A percentile compares a stretch with the other conserved stretches of the same genome.
These are phyloP conservation scores for Microdochium nivale DNA, from an alignment of 2,329 filamentous ascomycete genomes.

Conservation along the genomic window DNA sequence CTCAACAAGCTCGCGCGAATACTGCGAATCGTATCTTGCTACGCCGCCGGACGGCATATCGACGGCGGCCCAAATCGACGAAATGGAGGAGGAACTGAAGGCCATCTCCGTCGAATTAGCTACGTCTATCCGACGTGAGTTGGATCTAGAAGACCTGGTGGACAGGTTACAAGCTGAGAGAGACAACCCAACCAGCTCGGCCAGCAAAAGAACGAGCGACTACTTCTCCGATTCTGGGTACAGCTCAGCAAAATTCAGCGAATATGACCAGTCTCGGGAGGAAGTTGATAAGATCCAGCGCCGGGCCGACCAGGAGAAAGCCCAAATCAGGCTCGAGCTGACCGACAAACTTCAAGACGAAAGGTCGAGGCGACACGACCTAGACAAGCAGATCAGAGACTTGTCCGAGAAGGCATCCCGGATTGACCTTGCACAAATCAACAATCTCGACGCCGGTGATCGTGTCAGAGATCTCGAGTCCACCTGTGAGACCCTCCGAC, in stretches of 20 bases:
- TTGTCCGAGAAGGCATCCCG: slow-evolving; percentile 71
- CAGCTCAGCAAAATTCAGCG: slow-evolving; percentile 71
- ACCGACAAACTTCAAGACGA: slow-evolving; percentile 85
- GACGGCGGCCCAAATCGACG: slow-evolving; percentile 55
- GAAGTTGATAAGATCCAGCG: slow-evolving; percentile 79
- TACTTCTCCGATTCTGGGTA: slow-evolving; percentile 97
- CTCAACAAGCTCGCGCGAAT: slow-evolving; percentile 34
- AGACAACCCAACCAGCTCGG: slow-evolving; percentile 45
- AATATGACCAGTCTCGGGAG: slow-evolving; percentile 52
- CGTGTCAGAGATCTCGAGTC: slow-evolving; percentile 71
- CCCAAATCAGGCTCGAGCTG: slow-evolving; percentile 75
- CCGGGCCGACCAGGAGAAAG: slow-evolving; percentile 83
- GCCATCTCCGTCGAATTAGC: slow-evolving; percentile 91
- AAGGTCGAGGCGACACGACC: slow-evolving; percentile 60
- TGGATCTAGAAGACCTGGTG: slow-evolving; percentile 91
- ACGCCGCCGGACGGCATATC: slow-evolving; percentile 35
- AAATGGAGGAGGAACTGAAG: slow-evolving; percentile 89
- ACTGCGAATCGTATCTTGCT: slow-evolving; percentile 42
- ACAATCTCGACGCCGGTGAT: slow-evolving; percentile 45
- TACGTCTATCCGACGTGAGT: slow-evolving; percentile 84
- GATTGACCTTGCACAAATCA: slow-evolving; percentile 44
- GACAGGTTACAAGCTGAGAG: slow-evolving; percentile 78
- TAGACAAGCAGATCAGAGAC: slow-evolving; percentile 78
- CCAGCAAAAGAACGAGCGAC: slow-evolving; percentile 74
- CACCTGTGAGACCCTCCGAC: slow-evolving; percentile 72